Conservation (phyloP, 768 basidiomycete species). For the Boletus tomentosulus region DNA sequence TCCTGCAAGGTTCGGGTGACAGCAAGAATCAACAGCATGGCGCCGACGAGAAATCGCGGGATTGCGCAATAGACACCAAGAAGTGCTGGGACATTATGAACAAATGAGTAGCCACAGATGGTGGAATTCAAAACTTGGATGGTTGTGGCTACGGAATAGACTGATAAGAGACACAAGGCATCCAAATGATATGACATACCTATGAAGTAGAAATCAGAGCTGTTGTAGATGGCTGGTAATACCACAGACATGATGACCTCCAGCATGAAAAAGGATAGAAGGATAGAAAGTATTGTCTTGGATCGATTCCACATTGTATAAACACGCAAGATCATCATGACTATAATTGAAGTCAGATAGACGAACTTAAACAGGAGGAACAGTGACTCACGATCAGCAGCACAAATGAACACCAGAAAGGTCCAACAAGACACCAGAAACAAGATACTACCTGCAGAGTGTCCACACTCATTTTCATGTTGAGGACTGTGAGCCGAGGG, state of each 20-base stretch:
- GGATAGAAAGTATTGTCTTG: constrained; percentile 1
- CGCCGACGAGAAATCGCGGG: constrained; percentile 1
- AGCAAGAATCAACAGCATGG: not conserved
- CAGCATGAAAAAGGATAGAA: constrained; percentile 2
- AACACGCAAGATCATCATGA: constrained; percentile 14
- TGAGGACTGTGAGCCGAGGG: not conserved
- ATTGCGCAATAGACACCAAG: not conserved
- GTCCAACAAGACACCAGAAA: not conserved
- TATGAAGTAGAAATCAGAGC: constrained; percentile 1
- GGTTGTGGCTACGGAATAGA: not conserved
- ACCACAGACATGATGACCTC: not conserved
- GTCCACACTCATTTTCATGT: not conserved
- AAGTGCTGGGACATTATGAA: not conserved
- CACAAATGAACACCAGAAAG: constrained; percentile 4
- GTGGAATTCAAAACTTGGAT: not conserved
- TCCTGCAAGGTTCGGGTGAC: not conserved
- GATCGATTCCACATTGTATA: constrained; percentile 13
- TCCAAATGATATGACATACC: not conserved
- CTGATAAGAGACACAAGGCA: not conserved
- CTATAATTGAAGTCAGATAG: not conserved
- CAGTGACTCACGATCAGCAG: constrained; percentile 8
- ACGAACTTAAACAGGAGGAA: too few relatives aligned
- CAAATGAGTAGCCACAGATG: not conserved
- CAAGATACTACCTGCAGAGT: constrained; percentile 1
- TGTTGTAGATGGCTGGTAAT: constrained; percentile 1